Percentiles rank a stretch among this genome's conserved stretches.
Conservation (phyloP, 441 rosid genomes). For the Syzygium malaccense region DNA sequence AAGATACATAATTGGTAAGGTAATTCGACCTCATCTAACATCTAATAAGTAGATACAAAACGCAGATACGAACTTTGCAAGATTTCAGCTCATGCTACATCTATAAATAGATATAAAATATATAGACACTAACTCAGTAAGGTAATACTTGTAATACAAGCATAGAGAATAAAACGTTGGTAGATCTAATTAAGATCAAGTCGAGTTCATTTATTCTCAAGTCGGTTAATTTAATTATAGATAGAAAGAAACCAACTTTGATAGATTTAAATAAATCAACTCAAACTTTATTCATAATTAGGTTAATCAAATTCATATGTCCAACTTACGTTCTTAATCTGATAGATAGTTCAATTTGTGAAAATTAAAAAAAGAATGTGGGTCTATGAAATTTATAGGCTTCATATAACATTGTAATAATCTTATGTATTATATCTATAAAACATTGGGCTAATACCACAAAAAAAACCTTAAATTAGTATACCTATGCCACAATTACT, state of each 20-base stretch:
- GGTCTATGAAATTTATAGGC: not conserved
- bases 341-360: not conserved
- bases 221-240: too few species aligned
- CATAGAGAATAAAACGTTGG: too few species aligned
- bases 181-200: not conserved
- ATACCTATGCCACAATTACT: not conserved
- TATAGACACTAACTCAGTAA: not conserved
- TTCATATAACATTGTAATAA: not conserved
- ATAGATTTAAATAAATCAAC: too few species aligned
- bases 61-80: not conserved
- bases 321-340: not conserved
- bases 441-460: not conserved
- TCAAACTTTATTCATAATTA: not conserved
- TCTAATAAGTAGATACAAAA: not conserved
- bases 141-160: too few species aligned
- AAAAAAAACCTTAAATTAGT: rapidly evolving
- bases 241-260: not conserved
- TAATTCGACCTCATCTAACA: not conserved
- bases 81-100: not conserved
- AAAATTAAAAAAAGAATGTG: not conserved
- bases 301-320: not conserved
- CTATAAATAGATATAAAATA: not conserved
- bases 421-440: not conserved
- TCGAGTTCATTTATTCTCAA: not conserved
- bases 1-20: not conserved